phyloP scores from a whole-genome alignment of 192 early-diverging fungal species.

The Chytriomyces hyalinus region DNA sequence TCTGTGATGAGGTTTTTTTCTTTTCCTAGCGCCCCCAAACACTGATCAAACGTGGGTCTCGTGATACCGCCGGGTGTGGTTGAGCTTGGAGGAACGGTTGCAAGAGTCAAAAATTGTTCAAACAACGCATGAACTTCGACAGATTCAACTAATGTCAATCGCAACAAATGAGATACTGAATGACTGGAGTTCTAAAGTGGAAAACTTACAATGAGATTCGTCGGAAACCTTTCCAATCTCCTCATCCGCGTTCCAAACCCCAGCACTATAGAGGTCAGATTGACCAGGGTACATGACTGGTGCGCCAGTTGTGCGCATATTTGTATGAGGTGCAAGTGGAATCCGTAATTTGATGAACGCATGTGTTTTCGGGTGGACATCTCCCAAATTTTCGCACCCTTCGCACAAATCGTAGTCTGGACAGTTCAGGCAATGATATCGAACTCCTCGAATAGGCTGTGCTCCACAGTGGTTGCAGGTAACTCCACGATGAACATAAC shows the following conservation, averaged over 20 bases:
- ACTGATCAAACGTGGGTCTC: conserved; percentile 78
- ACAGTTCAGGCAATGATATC: conserved; percentile 95
- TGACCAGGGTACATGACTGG: conserved; percentile 80
- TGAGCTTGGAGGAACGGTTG: conserved; percentile 58
- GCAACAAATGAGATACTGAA: background rate
- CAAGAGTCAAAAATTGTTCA: conserved; percentile 82
- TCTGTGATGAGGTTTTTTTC: conserved; percentile 84
- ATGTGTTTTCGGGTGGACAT: conserved; percentile 80
- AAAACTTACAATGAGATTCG: conserved; percentile 73
- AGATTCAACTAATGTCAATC: conserved; percentile 68
- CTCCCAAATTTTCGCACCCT: conserved; percentile 77
- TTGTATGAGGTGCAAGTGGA: conserved; percentile 88
- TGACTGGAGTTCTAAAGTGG: background rate
- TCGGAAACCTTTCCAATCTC: conserved; percentile 57
- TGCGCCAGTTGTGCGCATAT: conserved; percentile 74
- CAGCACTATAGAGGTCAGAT: conserved; percentile 12
- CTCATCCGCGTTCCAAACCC: conserved; percentile 9
- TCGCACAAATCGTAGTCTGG: conserved; percentile 93
- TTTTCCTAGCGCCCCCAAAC: conserved; percentile 83
- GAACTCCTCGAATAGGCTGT: conserved; percentile 85
- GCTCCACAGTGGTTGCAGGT: conserved; percentile 90
- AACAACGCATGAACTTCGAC: conserved; percentile 87
- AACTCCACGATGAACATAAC: conserved; percentile 77
- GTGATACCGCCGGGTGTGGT: conserved; percentile 73
- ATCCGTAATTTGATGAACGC: conserved; percentile 89